Base-by-base conservation (phyloP, 768 basidiomycete genomes). In the Hypholoma fasciculare region DNA sequence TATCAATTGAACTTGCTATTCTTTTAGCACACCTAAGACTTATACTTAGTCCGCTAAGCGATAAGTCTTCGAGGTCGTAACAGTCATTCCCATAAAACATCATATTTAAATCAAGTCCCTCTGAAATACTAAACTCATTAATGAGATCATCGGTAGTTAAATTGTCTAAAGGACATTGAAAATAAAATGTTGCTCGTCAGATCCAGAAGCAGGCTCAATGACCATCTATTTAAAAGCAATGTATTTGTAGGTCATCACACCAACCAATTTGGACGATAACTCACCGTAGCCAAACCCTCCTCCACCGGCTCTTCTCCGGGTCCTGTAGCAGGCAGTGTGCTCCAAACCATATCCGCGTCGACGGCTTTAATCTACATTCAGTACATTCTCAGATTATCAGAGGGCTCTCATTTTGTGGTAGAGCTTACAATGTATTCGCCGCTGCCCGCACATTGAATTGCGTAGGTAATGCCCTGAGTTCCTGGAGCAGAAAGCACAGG, bases 311-410 rank as follows among this genome's bases (percentile, higher is more conserved):
- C 30, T 34, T 59, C 58, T 19, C 58, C 48, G 7, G n/a, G 19
- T 5, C 49, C 19, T 7, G 58, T 59, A 9, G 53, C 58, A 3
- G 58, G 58, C 17, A 59, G 42, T n/a, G 54, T 55, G 26, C 49
- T 55, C 58, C 58, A 59, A 8, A 59, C 27, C 49, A 43, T 44
- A 47, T 59, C 58, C 2, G 39, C 58, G 34, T 55, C 54, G 19
- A 59, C 49, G 13, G 58, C 58, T 14, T 54, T 59, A 17, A 59
- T 59, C 58, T 59, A 36, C 13, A 27, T 34, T 11, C 0, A 47
- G 40, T 13, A 14, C 3, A 11, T 23, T 17, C 16, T 44, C 6
- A 34, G 6, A 19, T 20, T 8, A 42, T 53, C 16, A 11, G 26
- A 23, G 12, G 14, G 17, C 8, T 46, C 4, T 14, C 36, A n/a